These are phyloP conservation scores for Suillus sp. DNA, from an alignment of 768 basidiomycete genomes.

Conservation along the genomic window DNA sequence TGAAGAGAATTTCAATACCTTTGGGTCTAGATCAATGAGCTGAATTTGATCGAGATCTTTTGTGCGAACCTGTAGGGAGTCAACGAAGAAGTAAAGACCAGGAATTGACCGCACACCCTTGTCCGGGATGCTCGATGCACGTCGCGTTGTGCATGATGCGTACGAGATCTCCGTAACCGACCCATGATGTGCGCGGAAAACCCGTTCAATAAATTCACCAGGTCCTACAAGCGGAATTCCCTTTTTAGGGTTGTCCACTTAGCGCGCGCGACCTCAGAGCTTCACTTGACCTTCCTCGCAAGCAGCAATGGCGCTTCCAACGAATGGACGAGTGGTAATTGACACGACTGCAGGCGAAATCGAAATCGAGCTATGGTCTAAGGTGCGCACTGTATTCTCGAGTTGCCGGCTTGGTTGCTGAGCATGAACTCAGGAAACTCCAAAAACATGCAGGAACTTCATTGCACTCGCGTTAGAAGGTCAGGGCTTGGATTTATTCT, in stretches of 20 bases:
- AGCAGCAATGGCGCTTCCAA: constrained; percentile 73
- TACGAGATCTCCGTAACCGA: constrained; percentile 78
- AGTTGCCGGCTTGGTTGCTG: background rate
- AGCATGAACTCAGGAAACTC: constrained; percentile 67
- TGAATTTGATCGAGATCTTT: constrained; percentile 94
- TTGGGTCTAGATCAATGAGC: constrained; percentile 83
- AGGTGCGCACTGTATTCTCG: constrained; percentile 41
- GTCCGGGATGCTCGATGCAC: constrained; percentile 86
- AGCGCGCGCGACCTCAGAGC: background rate
- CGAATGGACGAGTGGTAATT: constrained; percentile 82
- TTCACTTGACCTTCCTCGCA: background rate
- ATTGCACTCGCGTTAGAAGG: constrained; percentile 88
- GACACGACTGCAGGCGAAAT: constrained; percentile 88
- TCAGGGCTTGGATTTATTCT: constrained; percentile 40
- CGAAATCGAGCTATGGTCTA: constrained; percentile 92
- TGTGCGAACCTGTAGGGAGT: constrained; percentile 56
- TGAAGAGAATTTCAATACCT: constrained; percentile 47
- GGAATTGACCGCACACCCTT: constrained; percentile 47
- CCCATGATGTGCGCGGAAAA: constrained; percentile 54
- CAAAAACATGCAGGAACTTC: constrained; percentile 92
- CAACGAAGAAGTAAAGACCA: constrained; percentile 8
- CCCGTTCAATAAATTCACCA: background rate
- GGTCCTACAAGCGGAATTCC: background rate
- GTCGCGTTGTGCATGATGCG: constrained; percentile 85
- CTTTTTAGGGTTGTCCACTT: background rate